Evolutionary conservation across 1,139 yeast species (phyloP).

Genomic region (Yamadazyma atlantica): DNA sequence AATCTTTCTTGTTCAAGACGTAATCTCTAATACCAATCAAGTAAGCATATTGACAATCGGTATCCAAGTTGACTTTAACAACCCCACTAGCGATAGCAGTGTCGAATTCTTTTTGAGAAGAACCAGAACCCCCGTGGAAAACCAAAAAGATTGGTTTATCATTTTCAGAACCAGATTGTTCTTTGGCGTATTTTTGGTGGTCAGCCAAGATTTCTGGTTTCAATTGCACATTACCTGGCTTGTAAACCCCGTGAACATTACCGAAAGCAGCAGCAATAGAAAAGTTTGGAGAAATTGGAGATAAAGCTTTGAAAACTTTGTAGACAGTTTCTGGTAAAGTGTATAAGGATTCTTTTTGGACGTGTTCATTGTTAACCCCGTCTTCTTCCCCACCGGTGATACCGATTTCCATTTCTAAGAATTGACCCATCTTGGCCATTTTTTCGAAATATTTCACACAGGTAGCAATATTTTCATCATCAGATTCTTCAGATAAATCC

Average conservation of each 20-base stretch:
- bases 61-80: constrained; percentile 98
- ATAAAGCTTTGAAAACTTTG: constrained; percentile 84
- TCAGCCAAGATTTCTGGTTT: constrained; percentile 93
- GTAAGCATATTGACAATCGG: constrained; percentile 99
- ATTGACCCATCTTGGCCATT: constrained; percentile 92
- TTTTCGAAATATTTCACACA: constrained; percentile 95
- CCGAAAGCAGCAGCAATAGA: constrained; percentile 99
- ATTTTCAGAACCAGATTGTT: constrained; percentile 54
- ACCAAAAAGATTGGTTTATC: constrained; percentile 90
- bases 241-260: constrained; percentile 99
- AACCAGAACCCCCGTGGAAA: constrained; percentile 99
- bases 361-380: constrained; percentile 98
- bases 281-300: constrained; percentile 95
- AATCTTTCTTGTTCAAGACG: constrained; percentile 93
- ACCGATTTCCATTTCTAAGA: constrained; percentile 99
- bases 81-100: constrained; percentile 92
- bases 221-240: constrained; percentile 97
- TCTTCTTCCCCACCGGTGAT: constrained; percentile 99
- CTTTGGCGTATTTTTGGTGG: constrained; percentile 84
- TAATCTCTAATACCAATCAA: constrained; percentile 95
- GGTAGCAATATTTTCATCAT: constrained; percentile 91
- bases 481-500: constrained; percentile 95
- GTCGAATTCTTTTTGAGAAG: constrained; percentile 87
- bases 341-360: constrained; percentile 82
- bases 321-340: constrained; percentile 95